Conservation (phyloP, 495 filamentous ascomycete species). For the Echria macrotheca region DNA sequence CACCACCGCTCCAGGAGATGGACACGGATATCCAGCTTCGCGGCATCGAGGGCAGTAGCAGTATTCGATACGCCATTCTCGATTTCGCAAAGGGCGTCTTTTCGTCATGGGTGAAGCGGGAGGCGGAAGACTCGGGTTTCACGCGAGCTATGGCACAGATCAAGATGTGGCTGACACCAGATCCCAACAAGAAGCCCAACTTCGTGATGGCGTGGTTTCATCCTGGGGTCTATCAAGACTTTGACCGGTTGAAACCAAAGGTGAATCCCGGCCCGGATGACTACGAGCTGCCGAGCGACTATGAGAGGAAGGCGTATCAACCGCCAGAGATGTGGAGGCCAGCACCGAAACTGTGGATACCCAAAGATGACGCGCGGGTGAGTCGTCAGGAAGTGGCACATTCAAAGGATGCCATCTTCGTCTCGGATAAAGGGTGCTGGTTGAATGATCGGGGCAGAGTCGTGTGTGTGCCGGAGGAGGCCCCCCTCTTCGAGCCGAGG, state of each 20-base stretch:
- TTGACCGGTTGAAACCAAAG: conserved; percentile 54
- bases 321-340: conserved; percentile 60
- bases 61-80: conserved; percentile 17
- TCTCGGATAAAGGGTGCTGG: conserved; percentile 61
- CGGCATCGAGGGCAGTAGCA: conserved; percentile 31
- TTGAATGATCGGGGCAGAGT: conserved; percentile 51
- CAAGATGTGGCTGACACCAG: conserved; percentile 20
- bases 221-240: conserved; percentile 61
- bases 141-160: conserved; percentile 20
- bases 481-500: conserved; percentile 27
- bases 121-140: conserved; percentile 17
- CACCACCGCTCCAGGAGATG: conserved; percentile 20
- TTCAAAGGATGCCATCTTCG: conserved; percentile 46
- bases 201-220: conserved; percentile 55
- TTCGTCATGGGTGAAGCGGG: conserved; percentile 13
- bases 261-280: conserved; percentile 38
- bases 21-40: conserved; percentile 27
- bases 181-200: conserved; percentile 23
- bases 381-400: conserved; percentile 57
- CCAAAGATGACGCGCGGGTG: conserved; percentile 59
- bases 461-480: conserved; percentile 20
- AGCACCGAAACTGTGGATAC: conserved; percentile 64
- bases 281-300: conserved; percentile 48
- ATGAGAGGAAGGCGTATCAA: conserved; percentile 55
- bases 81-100: conserved; percentile 18